Evolutionary conservation across 2,329 filamentous ascomycete genomes (phyloP).

Genomic region (Xylariaceae sp.): DNA sequence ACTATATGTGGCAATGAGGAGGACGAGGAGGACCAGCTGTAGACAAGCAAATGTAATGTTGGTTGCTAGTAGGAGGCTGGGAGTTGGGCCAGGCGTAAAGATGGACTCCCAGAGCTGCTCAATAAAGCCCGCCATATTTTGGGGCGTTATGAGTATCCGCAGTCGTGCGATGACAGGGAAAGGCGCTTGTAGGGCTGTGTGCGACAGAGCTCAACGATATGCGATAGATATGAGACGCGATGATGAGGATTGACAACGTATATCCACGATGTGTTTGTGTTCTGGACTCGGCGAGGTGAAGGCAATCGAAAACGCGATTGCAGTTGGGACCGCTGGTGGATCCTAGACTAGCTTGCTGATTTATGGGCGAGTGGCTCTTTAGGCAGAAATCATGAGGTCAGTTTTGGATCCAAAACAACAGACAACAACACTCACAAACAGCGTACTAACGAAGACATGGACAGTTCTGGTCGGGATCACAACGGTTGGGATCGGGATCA

Average conservation of each 20-base stretch:
- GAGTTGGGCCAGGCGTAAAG: constrained; percentile 88
- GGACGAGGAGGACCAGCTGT: constrained; percentile 69
- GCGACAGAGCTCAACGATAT: constrained; percentile 26
- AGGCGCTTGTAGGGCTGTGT: constrained; percentile 10
- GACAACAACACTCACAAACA: constrained; percentile 5
- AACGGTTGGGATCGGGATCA: constrained; percentile 13
- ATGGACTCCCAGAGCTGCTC: constrained; percentile 84
- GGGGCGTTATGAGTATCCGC: constrained; percentile 1
- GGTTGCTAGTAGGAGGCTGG: constrained; percentile 81
- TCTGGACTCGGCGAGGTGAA: not conserved
- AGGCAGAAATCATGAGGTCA: constrained; percentile 10
- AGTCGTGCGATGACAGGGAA: constrained; percentile 5
- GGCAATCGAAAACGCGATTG: constrained; percentile 4
- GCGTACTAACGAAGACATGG: constrained; percentile 9
- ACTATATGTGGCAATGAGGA: constrained; percentile 78
- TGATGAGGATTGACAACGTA: not conserved
- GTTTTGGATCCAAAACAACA: constrained; percentile 15
- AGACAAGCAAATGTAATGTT: constrained; percentile 85
- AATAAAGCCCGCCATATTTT: constrained; percentile 58
- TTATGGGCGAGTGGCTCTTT: constrained; percentile 5
- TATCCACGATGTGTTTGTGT: constrained; percentile 3
- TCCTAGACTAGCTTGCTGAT: not conserved
- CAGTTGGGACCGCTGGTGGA: not conserved
- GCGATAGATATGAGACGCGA: constrained; percentile 10
- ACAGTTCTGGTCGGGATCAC: constrained; percentile 5